Evolutionary conservation across 257 asterid species (phyloP), one percentile per base, ranked within the genome.

Genomic region (Scutellaria galericulata): DNA sequence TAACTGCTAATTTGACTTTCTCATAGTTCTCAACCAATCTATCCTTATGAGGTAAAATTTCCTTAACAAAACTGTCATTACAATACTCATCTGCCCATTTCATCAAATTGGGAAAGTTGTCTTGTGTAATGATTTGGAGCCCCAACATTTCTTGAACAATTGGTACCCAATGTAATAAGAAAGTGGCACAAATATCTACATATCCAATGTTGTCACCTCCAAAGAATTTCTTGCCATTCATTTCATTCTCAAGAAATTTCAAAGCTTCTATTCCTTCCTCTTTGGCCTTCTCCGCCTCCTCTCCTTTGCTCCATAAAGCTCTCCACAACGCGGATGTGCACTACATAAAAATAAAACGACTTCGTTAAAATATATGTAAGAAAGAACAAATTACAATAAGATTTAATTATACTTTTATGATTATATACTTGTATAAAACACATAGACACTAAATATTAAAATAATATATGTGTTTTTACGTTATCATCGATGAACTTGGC

Each of bases 131-230:
- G 27, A 88, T 35, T 8, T 76, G 73, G n/a, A 79, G 47, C n/a
- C 82, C 82, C 5, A 65, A 14, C 0, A 74, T 31, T 54, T 83
- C 79, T 42, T 73, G 79, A 6, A 79, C 0, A 12, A 58, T 56
- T 50, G 70, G 50, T 12, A 37, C 4, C 87, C 87, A 81, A 5
- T 72, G 64, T 1, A 75, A 84, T 0, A 84, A 18, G 75, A 56
- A 72, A 63, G 54, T 84, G 1, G 78, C 86, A 22, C 63, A 55
- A 0, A 88, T 69, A 64, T 86, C 91, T 47, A 78, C 79, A 4
- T 75, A 37, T 3, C 89, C 89, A 13, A 86, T 64, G 1, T 31
- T 31, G 6, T 84, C 91, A 42, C 89, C 95, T 0, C 88, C 90
- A 3, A 86, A 88, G 63, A 83, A 86, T 54, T 79, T 84, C 60